Evolutionary conservation across 2,329 filamentous ascomycete genomes (phyloP).

Genomic region (Colletotrichum sp.): DNA sequence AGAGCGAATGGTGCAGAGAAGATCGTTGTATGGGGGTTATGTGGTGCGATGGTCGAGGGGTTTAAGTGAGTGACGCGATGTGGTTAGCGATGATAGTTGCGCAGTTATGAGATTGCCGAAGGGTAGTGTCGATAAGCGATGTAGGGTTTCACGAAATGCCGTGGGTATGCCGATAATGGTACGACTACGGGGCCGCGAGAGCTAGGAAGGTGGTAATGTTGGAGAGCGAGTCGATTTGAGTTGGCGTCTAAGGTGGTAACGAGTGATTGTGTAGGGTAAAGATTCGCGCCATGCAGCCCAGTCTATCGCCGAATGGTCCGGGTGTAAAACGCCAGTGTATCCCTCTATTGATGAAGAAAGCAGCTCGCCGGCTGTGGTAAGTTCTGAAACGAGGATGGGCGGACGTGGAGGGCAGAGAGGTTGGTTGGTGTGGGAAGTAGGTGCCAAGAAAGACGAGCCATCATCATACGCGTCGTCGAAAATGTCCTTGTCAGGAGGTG

Average conservation of each 20-base stretch:
- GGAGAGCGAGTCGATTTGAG: neutral
- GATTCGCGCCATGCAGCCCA: slow-evolving; percentile 3
- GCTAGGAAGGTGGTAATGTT: neutral
- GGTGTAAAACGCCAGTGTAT: slow-evolving; percentile 1
- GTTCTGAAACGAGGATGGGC: neutral
- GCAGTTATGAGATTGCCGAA: slow-evolving; percentile 11
- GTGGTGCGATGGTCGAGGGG: neutral
- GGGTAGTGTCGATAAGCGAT: slow-evolving; percentile 14
- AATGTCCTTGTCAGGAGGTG: neutral
- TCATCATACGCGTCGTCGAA: neutral
- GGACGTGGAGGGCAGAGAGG: neutral
- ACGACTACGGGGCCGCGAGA: neutral
- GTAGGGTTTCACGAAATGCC: neutral
- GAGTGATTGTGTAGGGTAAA: neutral
- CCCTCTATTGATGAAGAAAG: neutral
- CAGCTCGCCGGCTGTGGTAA: neutral
- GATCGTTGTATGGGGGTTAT: neutral
- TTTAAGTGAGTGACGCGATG: neutral
- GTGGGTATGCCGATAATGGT: neutral
- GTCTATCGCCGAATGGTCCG: slow-evolving; percentile 3
- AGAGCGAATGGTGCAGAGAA: neutral
- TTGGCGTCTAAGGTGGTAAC: neutral
- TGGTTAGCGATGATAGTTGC: neutral
- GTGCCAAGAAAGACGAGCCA: neutral
- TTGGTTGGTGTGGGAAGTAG: neutral